phyloP scores from a whole-genome alignment of 2,329 filamentous ascomycete species.

The Hortaea werneckii region DNA sequence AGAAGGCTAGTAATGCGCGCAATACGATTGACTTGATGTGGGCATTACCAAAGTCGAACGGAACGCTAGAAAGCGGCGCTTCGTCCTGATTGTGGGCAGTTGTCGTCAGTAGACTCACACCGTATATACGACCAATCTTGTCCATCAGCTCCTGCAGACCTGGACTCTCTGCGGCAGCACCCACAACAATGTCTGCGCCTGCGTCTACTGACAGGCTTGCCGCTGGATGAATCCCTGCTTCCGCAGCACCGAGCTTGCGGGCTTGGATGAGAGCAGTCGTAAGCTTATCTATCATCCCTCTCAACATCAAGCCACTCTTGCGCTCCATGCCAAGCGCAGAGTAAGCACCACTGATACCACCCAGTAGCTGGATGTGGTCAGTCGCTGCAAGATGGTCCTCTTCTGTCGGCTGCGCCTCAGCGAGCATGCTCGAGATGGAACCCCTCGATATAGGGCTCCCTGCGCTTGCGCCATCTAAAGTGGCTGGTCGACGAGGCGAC shows the following conservation, averaged over 20 bases:
- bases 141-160: slow-evolving; percentile 18
- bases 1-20: slow-evolving; percentile 83
- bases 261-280: slow-evolving; percentile 82
- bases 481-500: background rate
- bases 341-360: slow-evolving; percentile 80
- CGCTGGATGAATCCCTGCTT: slow-evolving; percentile 89
- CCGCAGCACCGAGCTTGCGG: slow-evolving; percentile 84
- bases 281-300: slow-evolving; percentile 72
- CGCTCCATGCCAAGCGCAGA: slow-evolving; percentile 68
- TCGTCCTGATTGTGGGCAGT: background rate
- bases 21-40: slow-evolving; percentile 78
- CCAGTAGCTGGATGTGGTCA: slow-evolving; percentile 56
- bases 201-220: slow-evolving; percentile 70
- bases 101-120: slow-evolving; percentile 10
- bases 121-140: slow-evolving; percentile 18
- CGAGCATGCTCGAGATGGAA: slow-evolving; percentile 2
- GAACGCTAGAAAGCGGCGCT: background rate
- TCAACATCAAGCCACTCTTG: slow-evolving; percentile 84
- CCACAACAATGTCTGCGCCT: slow-evolving; percentile 12
- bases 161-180: slow-evolving; percentile 11
- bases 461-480: background rate
- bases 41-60: slow-evolving; percentile 58
- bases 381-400: slow-evolving; percentile 26
- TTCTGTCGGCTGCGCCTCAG: slow-evolving; percentile 13
- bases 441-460: slow-evolving; percentile 19